A percentile compares a stretch with the other conserved stretches of the same genome.
Evolutionary conservation across 345 rosid genomes (phyloP).

Genomic region (Laguncularia racemosa): DNA sequence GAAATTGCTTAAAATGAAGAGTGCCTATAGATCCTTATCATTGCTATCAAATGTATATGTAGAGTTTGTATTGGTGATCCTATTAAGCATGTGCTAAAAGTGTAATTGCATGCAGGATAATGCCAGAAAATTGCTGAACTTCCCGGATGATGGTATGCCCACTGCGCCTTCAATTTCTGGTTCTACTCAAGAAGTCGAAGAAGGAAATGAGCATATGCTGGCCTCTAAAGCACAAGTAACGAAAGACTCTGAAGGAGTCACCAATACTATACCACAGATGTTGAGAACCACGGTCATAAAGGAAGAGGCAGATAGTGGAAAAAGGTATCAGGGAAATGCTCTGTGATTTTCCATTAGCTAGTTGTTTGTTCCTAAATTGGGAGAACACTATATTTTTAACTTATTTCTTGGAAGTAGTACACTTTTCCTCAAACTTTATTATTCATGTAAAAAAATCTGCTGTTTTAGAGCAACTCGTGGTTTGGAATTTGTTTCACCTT

Average conservation of each 20-base stretch:
- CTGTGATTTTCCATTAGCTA: no score
- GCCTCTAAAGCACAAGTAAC: conserved; percentile 9
- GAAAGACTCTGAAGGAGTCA: conserved; percentile 14
- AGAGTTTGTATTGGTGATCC: no score
- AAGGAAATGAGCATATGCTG: conserved; percentile 19
- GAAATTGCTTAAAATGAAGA: no score
- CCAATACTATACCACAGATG: conserved; percentile 21
- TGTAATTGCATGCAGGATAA: conserved; percentile 31
- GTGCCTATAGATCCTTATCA: no score
- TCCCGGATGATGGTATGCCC: conserved; percentile 50
- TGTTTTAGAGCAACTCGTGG: conserved; percentile 37
- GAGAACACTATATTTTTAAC: no score
- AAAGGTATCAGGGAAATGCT: conserved; percentile 13
- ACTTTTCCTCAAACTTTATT: neutral
- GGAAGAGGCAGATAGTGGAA: conserved; percentile 27
- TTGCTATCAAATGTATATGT: no score
- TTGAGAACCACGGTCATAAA: conserved; percentile 20
- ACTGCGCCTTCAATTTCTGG: conserved; percentile 85
- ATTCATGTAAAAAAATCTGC: conserved; percentile 9
- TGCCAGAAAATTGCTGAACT: conserved; percentile 24
- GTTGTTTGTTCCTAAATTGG: no score
- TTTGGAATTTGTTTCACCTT: conserved; percentile 44
- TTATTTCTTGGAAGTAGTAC: neutral
- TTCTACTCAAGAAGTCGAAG: conserved; percentile 43
- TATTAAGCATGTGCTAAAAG: neutral